phyloP scores from a whole-genome alignment of 1,284 basidiomycete species.

The Agaricales sp. region DNA sequence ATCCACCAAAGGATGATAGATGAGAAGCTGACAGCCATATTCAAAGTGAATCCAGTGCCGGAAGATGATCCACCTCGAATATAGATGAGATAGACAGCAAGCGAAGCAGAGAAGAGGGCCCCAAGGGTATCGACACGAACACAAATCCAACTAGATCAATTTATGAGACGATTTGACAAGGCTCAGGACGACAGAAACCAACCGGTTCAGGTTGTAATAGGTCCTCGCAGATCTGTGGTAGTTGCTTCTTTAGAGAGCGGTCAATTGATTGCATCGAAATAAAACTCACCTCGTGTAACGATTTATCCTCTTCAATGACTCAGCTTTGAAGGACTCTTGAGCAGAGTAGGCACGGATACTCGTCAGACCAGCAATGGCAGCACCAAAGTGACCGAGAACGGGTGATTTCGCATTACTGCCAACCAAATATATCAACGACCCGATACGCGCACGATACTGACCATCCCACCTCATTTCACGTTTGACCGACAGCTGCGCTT shows the following conservation, averaged over 20 bases:
- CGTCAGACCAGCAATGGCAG: slow-evolving; percentile 54
- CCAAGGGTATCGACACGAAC: slow-evolving; percentile 42
- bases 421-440: neutral
- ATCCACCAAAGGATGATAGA: slow-evolving; percentile 44
- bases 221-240: slow-evolving; percentile 23
- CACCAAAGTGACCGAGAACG: slow-evolving; percentile 61
- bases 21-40: slow-evolving; percentile 49
- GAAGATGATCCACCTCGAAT: slow-evolving; percentile 28
- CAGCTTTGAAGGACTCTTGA: slow-evolving; percentile 33
- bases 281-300: slow-evolving; percentile 27
- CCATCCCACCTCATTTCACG: slow-evolving; percentile 49
- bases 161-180: slow-evolving; percentile 12
- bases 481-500: slow-evolving; percentile 68
- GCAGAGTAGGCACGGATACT: slow-evolving; percentile 55
- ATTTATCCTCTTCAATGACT: slow-evolving; percentile 36
- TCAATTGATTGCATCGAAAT: too few species aligned
- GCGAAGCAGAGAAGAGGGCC: slow-evolving; percentile 37
- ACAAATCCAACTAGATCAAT: slow-evolving; percentile 36
- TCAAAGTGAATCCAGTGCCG: slow-evolving; percentile 46
- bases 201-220: slow-evolving; percentile 46
- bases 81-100: slow-evolving; percentile 47
- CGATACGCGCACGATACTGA: neutral
- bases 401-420: slow-evolving; percentile 42
- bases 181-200: slow-evolving; percentile 6
- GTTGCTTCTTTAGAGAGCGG: too few species aligned